Conservation (phyloP, 768 basidiomycete species). For the Austroboletus eburneus region DNA sequence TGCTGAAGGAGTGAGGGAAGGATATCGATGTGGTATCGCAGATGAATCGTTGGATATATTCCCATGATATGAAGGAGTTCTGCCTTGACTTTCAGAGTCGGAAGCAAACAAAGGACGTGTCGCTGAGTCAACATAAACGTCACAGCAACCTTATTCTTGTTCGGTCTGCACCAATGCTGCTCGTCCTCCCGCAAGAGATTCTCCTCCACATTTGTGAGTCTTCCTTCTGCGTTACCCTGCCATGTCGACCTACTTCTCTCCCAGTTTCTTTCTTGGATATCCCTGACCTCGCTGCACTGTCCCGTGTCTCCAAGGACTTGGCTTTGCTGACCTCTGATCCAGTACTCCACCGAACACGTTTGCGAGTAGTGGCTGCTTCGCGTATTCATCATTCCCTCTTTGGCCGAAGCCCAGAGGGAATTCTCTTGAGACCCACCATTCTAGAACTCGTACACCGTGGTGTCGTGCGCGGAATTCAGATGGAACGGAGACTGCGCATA, state of each 20-base stretch:
- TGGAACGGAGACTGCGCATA: constrained; percentile 63
- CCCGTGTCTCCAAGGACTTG: constrained; percentile 45
- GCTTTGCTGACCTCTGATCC: constrained; percentile 55
- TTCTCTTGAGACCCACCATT: constrained; percentile 58
- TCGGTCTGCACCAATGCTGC: constrained; percentile 15
- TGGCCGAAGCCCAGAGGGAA: constrained; percentile 50
- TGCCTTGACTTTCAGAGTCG: too few species aligned
- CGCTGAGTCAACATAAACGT: too few species aligned
- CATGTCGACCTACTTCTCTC: neutral
- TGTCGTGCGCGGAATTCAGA: constrained; percentile 63
- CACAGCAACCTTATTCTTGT: too few species aligned
- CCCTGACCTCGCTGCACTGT: constrained; percentile 59
- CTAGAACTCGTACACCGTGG: constrained; percentile 65
- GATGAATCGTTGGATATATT: too few species aligned
- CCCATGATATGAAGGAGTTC: too few species aligned
- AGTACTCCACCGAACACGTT: constrained; percentile 56
- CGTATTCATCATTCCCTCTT: constrained; percentile 65
- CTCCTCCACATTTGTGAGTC: constrained; percentile 54
- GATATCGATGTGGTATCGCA: too few species aligned
- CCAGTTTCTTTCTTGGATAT: constrained; percentile 70
- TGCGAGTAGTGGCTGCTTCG: constrained; percentile 61
- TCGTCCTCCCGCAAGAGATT: constrained; percentile 52
- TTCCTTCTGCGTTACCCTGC: neutral
- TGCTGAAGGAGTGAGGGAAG: too few species aligned
- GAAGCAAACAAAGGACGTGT: too few species aligned